These are phyloP conservation scores for Isoetes taiwanensis DNA, from an alignment of 75 land plant genomes.

Conservation along the genomic window DNA sequence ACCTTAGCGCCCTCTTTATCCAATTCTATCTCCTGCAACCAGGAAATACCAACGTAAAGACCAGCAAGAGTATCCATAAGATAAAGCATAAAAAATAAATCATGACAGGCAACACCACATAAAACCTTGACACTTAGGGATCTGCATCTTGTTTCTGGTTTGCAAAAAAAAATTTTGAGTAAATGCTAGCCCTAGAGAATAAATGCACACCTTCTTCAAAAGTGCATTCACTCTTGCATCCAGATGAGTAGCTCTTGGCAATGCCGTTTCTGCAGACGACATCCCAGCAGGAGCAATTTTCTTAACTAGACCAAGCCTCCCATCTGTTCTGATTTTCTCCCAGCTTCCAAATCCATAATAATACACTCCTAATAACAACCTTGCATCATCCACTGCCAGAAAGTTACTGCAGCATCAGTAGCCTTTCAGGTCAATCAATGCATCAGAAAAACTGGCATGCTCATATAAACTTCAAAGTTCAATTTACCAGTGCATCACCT, in stretches of 20 bases:
- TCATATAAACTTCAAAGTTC: neutral
- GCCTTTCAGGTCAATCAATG: neutral
- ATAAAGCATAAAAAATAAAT: too few species aligned
- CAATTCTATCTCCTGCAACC: neutral
- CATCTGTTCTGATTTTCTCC: slow-evolving; percentile 84
- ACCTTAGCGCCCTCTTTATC: too few species aligned
- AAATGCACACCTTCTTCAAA: slow-evolving; percentile 36
- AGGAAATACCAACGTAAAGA: neutral
- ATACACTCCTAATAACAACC: slow-evolving; percentile 81
- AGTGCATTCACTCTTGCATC: slow-evolving; percentile 87
- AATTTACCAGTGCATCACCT: too few species aligned
- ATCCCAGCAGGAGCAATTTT: slow-evolving; percentile 91
- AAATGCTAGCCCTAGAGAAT: too few species aligned
- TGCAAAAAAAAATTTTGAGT: too few species aligned
- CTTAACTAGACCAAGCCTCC: slow-evolving; percentile 55
- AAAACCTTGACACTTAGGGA: too few species aligned
- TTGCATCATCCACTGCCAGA: slow-evolving; percentile 85
- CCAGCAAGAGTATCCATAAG: too few species aligned
- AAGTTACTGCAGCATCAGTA: slow-evolving; percentile 9
- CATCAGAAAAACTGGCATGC: neutral
- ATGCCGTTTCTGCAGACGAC: slow-evolving; percentile 73
- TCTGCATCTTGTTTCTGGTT: too few species aligned
- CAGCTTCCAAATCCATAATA: slow-evolving; percentile 95
- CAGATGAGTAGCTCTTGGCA: slow-evolving; percentile 86
- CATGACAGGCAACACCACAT: too few species aligned